A percentile compares a stretch with the other conserved stretches of the same genome.
Conservation (phyloP, 768 basidiomycete species). For the Mrakia gelida region DNA sequence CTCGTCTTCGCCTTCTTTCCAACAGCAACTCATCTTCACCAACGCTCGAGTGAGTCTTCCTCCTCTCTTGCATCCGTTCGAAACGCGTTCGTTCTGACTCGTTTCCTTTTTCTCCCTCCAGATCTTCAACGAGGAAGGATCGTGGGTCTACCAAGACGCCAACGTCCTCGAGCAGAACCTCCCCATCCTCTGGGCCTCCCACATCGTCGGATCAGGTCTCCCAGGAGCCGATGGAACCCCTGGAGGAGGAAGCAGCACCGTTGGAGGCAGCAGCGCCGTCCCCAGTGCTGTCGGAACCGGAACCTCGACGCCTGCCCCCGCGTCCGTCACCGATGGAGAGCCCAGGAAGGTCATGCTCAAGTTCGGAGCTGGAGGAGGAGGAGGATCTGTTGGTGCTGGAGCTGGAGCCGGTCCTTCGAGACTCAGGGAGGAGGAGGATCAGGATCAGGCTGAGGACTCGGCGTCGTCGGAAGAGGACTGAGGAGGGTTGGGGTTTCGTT, state of each 20-base stretch:
- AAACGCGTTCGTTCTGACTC: too few species aligned
- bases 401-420: background rate
- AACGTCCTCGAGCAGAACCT: slow-evolving; percentile 49
- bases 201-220: background rate
- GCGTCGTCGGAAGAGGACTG: background rate
- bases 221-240: background rate
- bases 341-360: slow-evolving; percentile 22
- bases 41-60: slow-evolving; percentile 59
- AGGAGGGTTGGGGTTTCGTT: background rate
- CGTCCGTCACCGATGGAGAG: too few species aligned
- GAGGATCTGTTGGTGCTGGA: background rate
- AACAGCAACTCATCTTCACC: slow-evolving; percentile 76
- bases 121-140: slow-evolving; percentile 89
- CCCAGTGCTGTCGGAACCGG: background rate
- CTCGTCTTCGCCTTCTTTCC: slow-evolving; percentile 55
- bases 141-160: slow-evolving; percentile 90
- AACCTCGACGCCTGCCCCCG: background rate
- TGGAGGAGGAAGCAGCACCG: background rate
- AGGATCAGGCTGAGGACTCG: background rate
- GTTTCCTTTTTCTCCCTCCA: too few species aligned
- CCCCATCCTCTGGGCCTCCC: slow-evolving; percentile 11
- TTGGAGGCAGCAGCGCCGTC: background rate
- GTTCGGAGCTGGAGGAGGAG: slow-evolving; percentile 7
- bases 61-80: too few species aligned
- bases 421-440: background rate